Evolutionary conservation across 148 eudicot genomes (phyloP).

Genomic region (Amaranthus cruentus): DNA sequence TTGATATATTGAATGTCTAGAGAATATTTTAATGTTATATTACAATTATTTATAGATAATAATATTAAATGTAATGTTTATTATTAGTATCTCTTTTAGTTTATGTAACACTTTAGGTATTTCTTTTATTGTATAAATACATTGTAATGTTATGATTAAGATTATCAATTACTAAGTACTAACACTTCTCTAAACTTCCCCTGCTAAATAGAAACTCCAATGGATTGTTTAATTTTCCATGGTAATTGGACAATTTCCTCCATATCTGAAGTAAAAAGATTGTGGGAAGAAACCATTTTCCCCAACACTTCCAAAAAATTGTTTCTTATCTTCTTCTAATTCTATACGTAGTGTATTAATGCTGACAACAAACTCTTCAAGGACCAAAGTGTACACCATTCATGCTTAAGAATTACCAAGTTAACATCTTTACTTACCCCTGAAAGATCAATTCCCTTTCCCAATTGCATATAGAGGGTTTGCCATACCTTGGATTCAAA

Average conservation of each 20-base stretch:
- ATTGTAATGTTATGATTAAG: background rate
- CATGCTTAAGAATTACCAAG: background rate
- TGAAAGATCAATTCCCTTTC: background rate
- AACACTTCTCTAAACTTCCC: background rate
- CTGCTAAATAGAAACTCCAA: background rate
- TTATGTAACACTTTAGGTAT: no score
- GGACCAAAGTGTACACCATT: background rate
- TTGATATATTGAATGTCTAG: no score
- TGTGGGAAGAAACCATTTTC: background rate
- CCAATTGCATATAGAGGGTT: no score
- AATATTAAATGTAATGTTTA: no score
- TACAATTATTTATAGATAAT: no score
- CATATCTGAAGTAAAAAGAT: no score
- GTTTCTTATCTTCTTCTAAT: background rate
- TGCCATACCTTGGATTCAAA: background rate
- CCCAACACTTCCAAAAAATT: background rate
- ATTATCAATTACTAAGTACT: background rate
- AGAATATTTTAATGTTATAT: no score
- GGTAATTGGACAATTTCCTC: no score
- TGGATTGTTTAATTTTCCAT: no score
- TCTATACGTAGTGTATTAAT: background rate
- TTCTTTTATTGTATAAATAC: no score
- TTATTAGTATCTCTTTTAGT: no score
- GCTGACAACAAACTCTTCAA: constrained; percentile 2
- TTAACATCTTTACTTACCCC: background rate